Percentiles rank a stretch among this genome's conserved stretches.
Conservation (phyloP, 2,329 filamentous ascomycete species). For the Ceratocystis harringtonii region DNA sequence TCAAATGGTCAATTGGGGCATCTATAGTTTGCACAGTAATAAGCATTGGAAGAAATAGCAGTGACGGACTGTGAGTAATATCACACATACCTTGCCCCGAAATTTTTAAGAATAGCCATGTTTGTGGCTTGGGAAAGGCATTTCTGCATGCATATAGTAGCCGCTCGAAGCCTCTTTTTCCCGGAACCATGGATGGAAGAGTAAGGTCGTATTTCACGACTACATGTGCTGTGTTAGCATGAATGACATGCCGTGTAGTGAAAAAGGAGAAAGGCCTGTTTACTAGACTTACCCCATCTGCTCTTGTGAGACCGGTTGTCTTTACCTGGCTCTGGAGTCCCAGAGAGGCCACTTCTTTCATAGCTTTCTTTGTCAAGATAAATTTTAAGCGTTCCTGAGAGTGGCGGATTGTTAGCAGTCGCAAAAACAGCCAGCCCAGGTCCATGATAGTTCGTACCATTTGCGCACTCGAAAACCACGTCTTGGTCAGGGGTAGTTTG, state of each 20-base stretch:
- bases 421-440: background rate
- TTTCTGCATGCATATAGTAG: slow-evolving; percentile 66
- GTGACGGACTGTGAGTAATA: background rate
- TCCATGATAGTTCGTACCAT: slow-evolving; percentile 36
- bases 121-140: slow-evolving; percentile 49
- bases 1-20: slow-evolving; percentile 1
- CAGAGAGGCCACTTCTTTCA: slow-evolving; percentile 66
- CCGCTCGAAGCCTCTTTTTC: slow-evolving; percentile 69
- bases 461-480: slow-evolving; percentile 53
- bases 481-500: slow-evolving; percentile 56
- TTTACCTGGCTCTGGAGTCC: slow-evolving; percentile 47
- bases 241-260: background rate
- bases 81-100: slow-evolving; percentile 15
- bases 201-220: slow-evolving; percentile 66
- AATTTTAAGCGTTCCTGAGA: slow-evolving; percentile 52
- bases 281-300: slow-evolving; percentile 49
- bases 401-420: background rate
- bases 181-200: slow-evolving; percentile 59
- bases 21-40: slow-evolving; percentile 7
- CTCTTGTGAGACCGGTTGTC: slow-evolving; percentile 46
- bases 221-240: slow-evolving; percentile 27
- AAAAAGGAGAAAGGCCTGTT: background rate
- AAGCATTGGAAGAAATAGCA: background rate
- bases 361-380: slow-evolving; percentile 70
- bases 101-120: slow-evolving; percentile 67